These are phyloP conservation scores for Mucor ambiguus DNA, from an alignment of 371 early-diverging fungal genomes.

Conservation along the genomic window DNA sequence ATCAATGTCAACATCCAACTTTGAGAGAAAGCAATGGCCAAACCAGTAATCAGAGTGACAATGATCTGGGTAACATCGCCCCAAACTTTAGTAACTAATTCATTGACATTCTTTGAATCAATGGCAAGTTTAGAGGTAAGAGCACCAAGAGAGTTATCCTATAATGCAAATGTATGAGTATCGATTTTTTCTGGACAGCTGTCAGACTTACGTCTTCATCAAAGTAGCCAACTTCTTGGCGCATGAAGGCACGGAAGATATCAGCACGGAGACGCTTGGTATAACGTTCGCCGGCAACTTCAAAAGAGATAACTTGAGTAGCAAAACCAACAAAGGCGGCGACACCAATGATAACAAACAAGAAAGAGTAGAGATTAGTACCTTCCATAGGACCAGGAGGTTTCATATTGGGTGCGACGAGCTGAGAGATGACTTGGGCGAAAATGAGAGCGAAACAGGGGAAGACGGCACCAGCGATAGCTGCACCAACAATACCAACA, in stretches of 20 bases:
- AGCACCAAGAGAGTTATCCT: slow-evolving; percentile 79
- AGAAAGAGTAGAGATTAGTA: slow-evolving; percentile 75
- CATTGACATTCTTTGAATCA: slow-evolving; percentile 75
- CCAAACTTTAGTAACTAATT: slow-evolving; percentile 69
- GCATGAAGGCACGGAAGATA: slow-evolving; percentile 64
- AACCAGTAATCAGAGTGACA: slow-evolving; percentile 46
- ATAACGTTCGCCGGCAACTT: slow-evolving; percentile 58
- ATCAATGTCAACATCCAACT: slow-evolving; percentile 67
- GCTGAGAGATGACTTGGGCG: slow-evolving; percentile 39
- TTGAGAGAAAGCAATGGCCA: slow-evolving; percentile 51
- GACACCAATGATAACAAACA: slow-evolving; percentile 71
- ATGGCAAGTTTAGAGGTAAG: slow-evolving; percentile 82
- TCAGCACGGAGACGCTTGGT: slow-evolving; percentile 62
- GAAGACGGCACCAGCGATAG: slow-evolving; percentile 62
- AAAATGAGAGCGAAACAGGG: slow-evolving; percentile 54
- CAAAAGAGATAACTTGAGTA: slow-evolving; percentile 44
- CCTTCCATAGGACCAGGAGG: slow-evolving; percentile 47
- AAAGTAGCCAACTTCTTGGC: slow-evolving; percentile 88
- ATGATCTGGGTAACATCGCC: slow-evolving; percentile 63
- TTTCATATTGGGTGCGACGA: slow-evolving; percentile 20
- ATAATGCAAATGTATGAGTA: too few species aligned
- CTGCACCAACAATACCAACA: slow-evolving; percentile 49
- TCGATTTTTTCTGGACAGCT: too few species aligned
- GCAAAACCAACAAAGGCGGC: slow-evolving; percentile 52
- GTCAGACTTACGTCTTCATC: slow-evolving; percentile 59